Evolutionary conservation across 2,329 filamentous ascomycete genomes (phyloP).

Genomic region (Apiospora malaysiana): DNA sequence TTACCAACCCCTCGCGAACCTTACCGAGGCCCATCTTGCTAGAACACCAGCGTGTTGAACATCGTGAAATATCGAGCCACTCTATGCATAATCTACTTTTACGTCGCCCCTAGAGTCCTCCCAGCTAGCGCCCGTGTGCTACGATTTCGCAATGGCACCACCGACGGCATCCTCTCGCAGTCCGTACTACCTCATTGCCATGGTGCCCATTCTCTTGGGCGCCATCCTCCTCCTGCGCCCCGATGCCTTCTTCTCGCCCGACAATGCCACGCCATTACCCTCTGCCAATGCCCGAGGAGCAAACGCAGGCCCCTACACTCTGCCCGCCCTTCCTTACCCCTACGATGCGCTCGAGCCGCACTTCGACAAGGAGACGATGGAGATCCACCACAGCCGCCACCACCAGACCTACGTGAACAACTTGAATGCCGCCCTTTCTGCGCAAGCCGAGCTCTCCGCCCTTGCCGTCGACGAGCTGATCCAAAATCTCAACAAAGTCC

Average conservation of each 20-base stretch:
- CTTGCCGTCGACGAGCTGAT: background rate
- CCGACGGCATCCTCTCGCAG: background rate
- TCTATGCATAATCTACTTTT: no score
- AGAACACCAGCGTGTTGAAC: no score
- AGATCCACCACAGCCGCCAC: constrained; percentile 17
- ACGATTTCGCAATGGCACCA: background rate
- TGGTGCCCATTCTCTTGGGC: constrained; percentile 3
- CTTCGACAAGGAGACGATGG: constrained; percentile 19
- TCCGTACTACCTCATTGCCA: background rate
- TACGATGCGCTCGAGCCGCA: constrained; percentile 21
- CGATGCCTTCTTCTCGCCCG: background rate
- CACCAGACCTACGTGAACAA: constrained; percentile 21
- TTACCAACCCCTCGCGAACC: no score
- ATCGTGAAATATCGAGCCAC: no score
- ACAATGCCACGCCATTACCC: background rate
- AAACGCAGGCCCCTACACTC: background rate
- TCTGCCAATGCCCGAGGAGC: background rate
- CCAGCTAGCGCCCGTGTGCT: no score
- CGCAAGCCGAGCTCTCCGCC: background rate
- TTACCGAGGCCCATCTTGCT: no score
- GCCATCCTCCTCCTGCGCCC: constrained; percentile 7
- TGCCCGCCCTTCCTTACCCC: constrained; percentile 14
- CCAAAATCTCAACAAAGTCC: background rate
- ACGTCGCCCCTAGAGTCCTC: no score
- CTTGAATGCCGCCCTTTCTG: constrained; percentile 9